Conservation (phyloP, 2,329 filamentous ascomycete species). For the Endothia cerciana region DNA sequence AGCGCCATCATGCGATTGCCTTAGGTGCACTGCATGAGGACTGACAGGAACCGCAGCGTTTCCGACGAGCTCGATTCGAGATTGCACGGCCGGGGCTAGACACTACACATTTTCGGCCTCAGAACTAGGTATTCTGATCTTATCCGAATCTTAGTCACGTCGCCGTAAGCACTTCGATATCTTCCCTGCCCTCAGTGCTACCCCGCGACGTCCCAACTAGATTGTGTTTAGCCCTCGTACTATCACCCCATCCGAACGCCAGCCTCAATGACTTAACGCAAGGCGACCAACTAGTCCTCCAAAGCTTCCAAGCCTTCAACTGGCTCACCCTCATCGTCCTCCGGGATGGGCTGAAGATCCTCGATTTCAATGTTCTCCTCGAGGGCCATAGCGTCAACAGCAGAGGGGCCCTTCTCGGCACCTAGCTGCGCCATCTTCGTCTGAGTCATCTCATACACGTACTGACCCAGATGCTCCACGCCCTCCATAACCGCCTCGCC, state of each 20-base stretch:
- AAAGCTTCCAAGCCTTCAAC: conserved; percentile 38
- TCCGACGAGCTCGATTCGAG: background rate
- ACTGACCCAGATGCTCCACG: conserved; percentile 92
- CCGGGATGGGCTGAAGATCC: conserved; percentile 36
- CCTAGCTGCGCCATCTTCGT: conserved; percentile 57
- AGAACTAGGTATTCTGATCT: background rate
- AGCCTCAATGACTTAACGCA: conserved; percentile 6
- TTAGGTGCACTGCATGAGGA: background rate
- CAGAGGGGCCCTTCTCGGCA: conserved; percentile 40
- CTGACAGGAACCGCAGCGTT: too few relatives aligned
- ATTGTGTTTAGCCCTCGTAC: background rate
- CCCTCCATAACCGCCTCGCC: conserved; percentile 78
- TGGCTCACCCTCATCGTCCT: conserved; percentile 34
- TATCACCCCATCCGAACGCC: background rate
- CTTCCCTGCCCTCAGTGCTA: background rate
- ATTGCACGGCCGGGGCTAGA: background rate
- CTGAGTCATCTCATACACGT: conserved; percentile 94
- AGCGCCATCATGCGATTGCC: too few relatives aligned
- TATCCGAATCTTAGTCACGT: too few relatives aligned
- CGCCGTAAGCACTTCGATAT: background rate
- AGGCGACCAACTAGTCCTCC: conserved; percentile 31
- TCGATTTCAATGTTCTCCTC: conserved; percentile 30
- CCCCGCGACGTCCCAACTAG: background rate
- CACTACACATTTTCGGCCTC: background rate
- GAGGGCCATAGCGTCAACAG: conserved; percentile 35